phyloP scores from a whole-genome alignment of 1,139 yeast species.

The Yamadazyma atmosphaerica region DNA sequence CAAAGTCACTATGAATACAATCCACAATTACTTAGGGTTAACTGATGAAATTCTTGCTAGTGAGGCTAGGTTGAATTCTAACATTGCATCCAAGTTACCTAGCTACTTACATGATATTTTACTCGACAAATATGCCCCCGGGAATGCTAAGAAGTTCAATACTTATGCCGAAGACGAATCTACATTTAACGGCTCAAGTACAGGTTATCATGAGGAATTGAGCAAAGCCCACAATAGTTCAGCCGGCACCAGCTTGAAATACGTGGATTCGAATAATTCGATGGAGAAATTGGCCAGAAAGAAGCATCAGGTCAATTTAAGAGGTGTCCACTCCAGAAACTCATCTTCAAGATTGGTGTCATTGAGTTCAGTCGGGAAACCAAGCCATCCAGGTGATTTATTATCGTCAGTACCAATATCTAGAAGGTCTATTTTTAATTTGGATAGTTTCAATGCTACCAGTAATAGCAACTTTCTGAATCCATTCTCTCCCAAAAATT shows the following conservation, averaged over 20 bases:
- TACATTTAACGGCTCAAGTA: neutral
- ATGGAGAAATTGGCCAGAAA: slow-evolving; percentile 8
- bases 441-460: slow-evolving; percentile 9
- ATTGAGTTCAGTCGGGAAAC: slow-evolving; percentile 56
- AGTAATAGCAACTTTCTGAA: slow-evolving; percentile 1
- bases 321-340: slow-evolving; percentile 9
- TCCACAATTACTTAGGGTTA: slow-evolving; percentile 81
- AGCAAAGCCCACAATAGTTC: neutral
- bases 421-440: slow-evolving; percentile 38
- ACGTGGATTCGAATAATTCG: slow-evolving; percentile 5
- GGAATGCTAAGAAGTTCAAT: neutral
- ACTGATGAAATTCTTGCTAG: slow-evolving; percentile 80
- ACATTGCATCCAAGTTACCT: slow-evolving; percentile 50
- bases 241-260: neutral
- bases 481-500: slow-evolving; percentile 2
- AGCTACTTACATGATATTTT: slow-evolving; percentile 61
- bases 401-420: slow-evolving; percentile 80
- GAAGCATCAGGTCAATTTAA: slow-evolving; percentile 6
- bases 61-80: slow-evolving; percentile 64
- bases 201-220: neutral
- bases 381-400: slow-evolving; percentile 80
- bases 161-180: too few relatives aligned
- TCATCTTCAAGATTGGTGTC: slow-evolving; percentile 62
- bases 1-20: slow-evolving; percentile 88
- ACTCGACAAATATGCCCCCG: slow-evolving; percentile 32